Evolutionary conservation across 805 yeast species (phyloP), one percentile per base, ranked within the genome.

Genomic region (Lachancea dasiensis): DNA sequence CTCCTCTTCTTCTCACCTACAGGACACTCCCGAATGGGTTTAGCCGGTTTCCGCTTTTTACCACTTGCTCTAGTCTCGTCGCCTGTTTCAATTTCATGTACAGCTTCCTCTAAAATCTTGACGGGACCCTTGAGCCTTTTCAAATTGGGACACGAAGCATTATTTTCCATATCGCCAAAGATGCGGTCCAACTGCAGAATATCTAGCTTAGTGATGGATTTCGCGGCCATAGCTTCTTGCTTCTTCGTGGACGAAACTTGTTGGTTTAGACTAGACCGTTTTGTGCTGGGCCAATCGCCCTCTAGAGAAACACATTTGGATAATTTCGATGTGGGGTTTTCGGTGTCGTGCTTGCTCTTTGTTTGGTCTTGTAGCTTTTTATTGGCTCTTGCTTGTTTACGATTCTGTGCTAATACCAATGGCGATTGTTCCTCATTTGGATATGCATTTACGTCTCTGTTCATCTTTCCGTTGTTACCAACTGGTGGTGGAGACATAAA

Each of bases 151-250:
- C n/a, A n/a, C n/a, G 3, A 28, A n/a, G 27, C 15, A 5, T 19
- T 5, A n/a, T 5, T 25, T 9, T 19, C 31, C 28, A 20, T 4
- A 8, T 14, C n/a, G 10, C 21, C 27, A 15, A 34, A 34, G 6
- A 57, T 54, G 11, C 52, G 44, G 26, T 56, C 57, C 21, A 57
- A 35, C 14, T 50, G 31, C 15, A 40, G 39, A 11, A 52, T 51
- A 43, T 57, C 58, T 21, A 44, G 44, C 13, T 44, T 38, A 7
- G 42, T 44, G 11, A 48, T 45, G 6, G 50, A 46, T 6, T 8
- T 20, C n/a, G n/a, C n/a, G n/a, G n/a, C n/a, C n/a, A n/a, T n/a
- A n/a, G n/a, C n/a, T n/a, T n/a, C n/a, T n/a, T n/a, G n/a, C n/a
- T n/a, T n/a, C n/a, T n/a, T n/a, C n/a, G n/a, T n/a, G n/a, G n/a